phyloP scores from a whole-genome alignment of 73 alveolate genomes.

The Uronychia binucleata region DNA sequence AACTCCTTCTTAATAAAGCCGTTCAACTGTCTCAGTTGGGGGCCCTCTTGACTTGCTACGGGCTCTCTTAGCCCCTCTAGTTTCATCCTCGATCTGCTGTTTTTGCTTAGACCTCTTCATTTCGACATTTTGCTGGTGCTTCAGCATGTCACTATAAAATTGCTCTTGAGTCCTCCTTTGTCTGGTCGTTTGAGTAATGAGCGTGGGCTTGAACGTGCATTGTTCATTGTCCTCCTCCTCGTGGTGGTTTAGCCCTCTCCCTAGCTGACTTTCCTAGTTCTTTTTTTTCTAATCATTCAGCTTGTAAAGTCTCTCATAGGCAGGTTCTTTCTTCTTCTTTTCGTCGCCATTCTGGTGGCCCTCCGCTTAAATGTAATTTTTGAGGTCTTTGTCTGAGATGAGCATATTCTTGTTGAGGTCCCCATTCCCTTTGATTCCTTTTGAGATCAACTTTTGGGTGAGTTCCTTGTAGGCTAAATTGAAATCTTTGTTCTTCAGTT shows the following conservation, averaged over 20 bases:
- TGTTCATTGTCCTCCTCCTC: background rate
- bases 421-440: background rate
- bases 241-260: background rate
- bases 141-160: background rate
- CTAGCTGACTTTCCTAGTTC: background rate
- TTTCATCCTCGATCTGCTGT: background rate
- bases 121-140: conserved; percentile 1
- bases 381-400: conserved; percentile 11
- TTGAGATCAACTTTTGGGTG: background rate
- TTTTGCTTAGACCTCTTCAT: background rate
- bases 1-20: background rate
- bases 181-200: conserved; percentile 2
- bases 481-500: background rate
- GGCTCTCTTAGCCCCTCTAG: background rate
- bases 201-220: background rate
- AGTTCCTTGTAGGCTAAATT: background rate
- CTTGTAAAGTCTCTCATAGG: conserved; percentile 45
- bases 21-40: background rate
- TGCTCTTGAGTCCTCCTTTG: background rate
- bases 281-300: conserved; percentile 6
- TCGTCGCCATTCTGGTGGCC: conserved; percentile 3
- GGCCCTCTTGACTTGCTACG: background rate
- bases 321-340: conserved; percentile 9
- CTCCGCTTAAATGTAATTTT: conserved; percentile 18
- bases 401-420: background rate